These are phyloP conservation scores for Claviceps sp. DNA, from an alignment of 2,329 filamentous ascomycete genomes.

Conservation along the genomic window DNA sequence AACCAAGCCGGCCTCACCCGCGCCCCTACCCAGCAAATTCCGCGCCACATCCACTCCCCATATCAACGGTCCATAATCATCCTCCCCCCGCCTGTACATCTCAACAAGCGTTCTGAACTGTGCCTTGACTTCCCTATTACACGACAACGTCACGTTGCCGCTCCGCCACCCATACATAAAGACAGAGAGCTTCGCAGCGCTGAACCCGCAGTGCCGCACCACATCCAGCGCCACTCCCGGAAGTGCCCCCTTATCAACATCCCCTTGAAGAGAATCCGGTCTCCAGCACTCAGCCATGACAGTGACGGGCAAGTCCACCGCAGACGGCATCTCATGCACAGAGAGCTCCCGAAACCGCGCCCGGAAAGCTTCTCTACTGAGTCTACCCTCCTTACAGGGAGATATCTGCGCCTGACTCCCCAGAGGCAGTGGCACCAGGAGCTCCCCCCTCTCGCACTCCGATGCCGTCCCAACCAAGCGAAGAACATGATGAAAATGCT, in stretches of 20 bases:
- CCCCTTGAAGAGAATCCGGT: slow-evolving; percentile 12
- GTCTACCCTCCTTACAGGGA: too few species aligned
- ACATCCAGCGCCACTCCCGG: slow-evolving; percentile 22
- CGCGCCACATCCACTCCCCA: slow-evolving; percentile 22
- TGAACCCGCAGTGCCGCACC: slow-evolving; percentile 18
- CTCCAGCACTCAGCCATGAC: slow-evolving; percentile 17
- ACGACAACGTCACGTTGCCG: slow-evolving; percentile 22
- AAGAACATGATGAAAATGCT: slow-evolving; percentile 25
- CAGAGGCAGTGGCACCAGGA: slow-evolving; percentile 18
- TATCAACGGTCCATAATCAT: slow-evolving; percentile 20
- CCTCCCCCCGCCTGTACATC: slow-evolving; percentile 13
- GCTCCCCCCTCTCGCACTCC: slow-evolving; percentile 21
- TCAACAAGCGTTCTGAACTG: slow-evolving; percentile 23
- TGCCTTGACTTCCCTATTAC: slow-evolving; percentile 26
- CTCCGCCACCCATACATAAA: slow-evolving; percentile 27
- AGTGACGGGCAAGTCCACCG: slow-evolving; percentile 22
- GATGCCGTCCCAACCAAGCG: slow-evolving; percentile 23
- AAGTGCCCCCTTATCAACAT: slow-evolving; percentile 14
- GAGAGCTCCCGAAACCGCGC: slow-evolving; percentile 20
- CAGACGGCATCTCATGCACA: slow-evolving; percentile 16
- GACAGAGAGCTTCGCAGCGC: slow-evolving; percentile 24
- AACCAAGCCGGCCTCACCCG: too few species aligned
- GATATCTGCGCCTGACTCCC: too few species aligned
- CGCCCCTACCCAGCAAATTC: slow-evolving; percentile 15
- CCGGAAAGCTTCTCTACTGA: slow-evolving; percentile 8